A percentile compares a stretch with the other conserved stretches of the same genome.
Conservation (phyloP, 2,329 filamentous ascomycete genomes). For the Celoporthe dispersa region DNA sequence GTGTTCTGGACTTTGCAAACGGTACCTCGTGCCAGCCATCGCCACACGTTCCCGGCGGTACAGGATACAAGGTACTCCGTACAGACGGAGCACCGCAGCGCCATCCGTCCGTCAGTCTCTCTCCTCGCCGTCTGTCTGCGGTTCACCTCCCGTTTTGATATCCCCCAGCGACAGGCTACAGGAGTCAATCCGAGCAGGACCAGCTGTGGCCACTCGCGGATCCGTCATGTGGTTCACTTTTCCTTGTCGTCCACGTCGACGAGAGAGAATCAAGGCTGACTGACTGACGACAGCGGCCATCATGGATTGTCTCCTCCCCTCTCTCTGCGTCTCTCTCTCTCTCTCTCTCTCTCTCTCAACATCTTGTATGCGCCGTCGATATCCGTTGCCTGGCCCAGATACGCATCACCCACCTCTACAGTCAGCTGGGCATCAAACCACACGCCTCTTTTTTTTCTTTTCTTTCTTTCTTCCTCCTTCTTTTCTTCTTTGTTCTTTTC, state of each 20-base stretch:
- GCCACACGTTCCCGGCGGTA: not conserved
- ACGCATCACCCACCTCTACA: too few relatives aligned
- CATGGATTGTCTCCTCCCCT: too few relatives aligned
- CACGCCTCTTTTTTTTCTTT: not conserved
- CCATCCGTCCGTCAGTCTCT: too few relatives aligned
- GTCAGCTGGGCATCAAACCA: not conserved
- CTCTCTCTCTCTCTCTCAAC: too few relatives aligned
- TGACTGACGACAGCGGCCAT: not conserved
- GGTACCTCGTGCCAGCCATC: not conserved
- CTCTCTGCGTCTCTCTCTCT: not conserved
- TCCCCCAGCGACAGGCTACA: too few relatives aligned
- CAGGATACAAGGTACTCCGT: not conserved
- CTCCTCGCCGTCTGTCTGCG: not conserved
- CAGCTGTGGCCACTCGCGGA: not conserved
- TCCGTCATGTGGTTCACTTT: not conserved
- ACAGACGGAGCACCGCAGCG: too few relatives aligned
- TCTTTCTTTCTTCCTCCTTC: not conserved
- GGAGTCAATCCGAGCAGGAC: not conserved
- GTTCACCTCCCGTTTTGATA: too few relatives aligned
- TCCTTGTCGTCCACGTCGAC: not conserved
- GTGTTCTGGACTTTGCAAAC: conserved; percentile 4
- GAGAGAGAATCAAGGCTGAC: too few relatives aligned
- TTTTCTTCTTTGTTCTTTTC: too few relatives aligned
- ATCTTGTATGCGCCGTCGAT: not conserved
- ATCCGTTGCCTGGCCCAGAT: not conserved